Base-by-base conservation (phyloP, 2,329 filamentous ascomycete genomes). In the Epichloe bromicola region DNA sequence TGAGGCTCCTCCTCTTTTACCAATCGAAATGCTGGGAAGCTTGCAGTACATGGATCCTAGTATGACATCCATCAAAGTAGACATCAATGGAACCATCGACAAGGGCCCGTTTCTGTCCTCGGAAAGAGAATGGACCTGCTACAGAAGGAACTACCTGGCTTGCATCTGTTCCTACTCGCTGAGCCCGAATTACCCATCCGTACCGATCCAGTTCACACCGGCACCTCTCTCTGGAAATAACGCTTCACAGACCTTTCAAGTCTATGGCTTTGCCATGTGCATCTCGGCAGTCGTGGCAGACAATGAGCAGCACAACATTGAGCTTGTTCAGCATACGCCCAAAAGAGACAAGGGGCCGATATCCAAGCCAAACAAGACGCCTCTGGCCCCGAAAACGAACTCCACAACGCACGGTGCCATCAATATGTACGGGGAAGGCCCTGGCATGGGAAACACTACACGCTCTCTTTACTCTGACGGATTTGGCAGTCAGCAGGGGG, bases 341-440 rank as follows among this genome's bases (percentile, higher is more conserved):
- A 95, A 95, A 67, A 78, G 89, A 57, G 89, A 95, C 72, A 91
- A 91, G 63, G 88, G 88, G 0, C 88, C 88, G 1, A 85, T 85
- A 46, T 79, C 81, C 60, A 83, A 83, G 55, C 88, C 89, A 4
- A 79, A 82, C 37, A 83, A 78, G 61, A 72, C 85, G 33, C 78
- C 80, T 40, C 73, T 95, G 30, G 73, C 78, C 12, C 84, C 88
- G 5, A 82, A 81, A 78, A 49, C 79, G 80, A 15, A 75, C 75
- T n/a, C 75, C 76, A 52, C 67, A 70, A 37, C 63, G 62, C 74
- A 72, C 39, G 73, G 76, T 46, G 63, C 52, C 40, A 58, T 76
- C 19, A 66, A 65, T 14, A 59, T 78, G 40, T 79, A 76, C 54
- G 60, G 63, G 23, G 67, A 70, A 49, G 62, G 69, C 53, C 48